phyloP scores from a whole-genome alignment of 306 rosid species.

The Boehmeria nivea region DNA sequence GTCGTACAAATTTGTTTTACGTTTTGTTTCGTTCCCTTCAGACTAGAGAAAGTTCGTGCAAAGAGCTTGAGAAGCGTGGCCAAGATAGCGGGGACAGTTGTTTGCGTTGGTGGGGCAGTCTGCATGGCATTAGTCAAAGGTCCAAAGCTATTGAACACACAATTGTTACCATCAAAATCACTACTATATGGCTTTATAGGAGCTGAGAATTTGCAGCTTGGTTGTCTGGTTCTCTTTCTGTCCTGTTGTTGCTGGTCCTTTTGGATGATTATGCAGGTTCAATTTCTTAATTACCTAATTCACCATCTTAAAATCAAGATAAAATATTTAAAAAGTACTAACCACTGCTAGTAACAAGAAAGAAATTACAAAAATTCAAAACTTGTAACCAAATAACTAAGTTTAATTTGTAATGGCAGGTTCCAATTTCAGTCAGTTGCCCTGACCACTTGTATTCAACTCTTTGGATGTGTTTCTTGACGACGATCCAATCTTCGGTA shows the following conservation, averaged over 20 bases:
- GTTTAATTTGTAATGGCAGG: constrained; percentile 24
- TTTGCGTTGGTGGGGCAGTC: constrained; percentile 66
- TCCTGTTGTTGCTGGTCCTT: constrained; percentile 44
- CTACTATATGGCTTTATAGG: neutral
- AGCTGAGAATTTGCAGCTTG: constrained; percentile 33
- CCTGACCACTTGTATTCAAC: constrained; percentile 55
- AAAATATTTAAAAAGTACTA: too few species aligned
- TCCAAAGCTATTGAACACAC: constrained; percentile 42
- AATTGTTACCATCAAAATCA: constrained; percentile 25
- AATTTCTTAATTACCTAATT: neutral
- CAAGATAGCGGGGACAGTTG: constrained; percentile 50
- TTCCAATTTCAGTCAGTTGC: constrained; percentile 50
- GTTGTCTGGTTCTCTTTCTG: constrained; percentile 44
- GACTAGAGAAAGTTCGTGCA: constrained; percentile 47
- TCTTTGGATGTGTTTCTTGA: constrained; percentile 57
- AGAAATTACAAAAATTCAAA: too few species aligned
- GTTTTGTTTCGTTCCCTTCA: constrained; percentile 1
- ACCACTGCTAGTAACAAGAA: too few species aligned
- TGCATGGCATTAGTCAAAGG: constrained; percentile 65
- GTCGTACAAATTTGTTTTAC: too few species aligned
- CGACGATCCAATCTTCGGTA: constrained; percentile 39
- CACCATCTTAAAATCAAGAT: too few species aligned
- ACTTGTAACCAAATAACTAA: too few species aligned
- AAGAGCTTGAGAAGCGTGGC: constrained; percentile 48
- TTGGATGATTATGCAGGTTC: constrained; percentile 69